Conservation (phyloP, 2,329 filamentous ascomycete species). For the Penicillium sp. region DNA sequence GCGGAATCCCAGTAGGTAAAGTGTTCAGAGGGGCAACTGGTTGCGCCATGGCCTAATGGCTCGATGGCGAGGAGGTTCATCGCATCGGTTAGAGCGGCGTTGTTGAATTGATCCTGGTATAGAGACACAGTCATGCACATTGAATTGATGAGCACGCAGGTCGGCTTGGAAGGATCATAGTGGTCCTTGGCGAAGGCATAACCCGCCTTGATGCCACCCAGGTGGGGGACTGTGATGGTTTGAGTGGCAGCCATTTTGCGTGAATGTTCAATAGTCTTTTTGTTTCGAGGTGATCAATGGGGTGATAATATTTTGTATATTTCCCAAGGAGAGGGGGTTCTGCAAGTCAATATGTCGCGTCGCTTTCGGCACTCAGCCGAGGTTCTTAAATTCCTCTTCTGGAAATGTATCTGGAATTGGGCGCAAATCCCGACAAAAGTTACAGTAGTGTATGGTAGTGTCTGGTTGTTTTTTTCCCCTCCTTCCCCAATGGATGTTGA, state of each 20-base stretch:
- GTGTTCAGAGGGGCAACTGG: constrained; percentile 43
- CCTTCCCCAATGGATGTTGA: background rate
- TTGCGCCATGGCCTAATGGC: constrained; percentile 52
- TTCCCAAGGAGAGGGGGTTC: background rate
- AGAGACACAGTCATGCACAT: constrained; percentile 50
- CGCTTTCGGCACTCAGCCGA: background rate
- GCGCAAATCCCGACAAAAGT: background rate
- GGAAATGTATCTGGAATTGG: background rate
- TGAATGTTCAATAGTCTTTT: background rate
- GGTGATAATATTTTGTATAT: background rate
- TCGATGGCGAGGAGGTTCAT: constrained; percentile 54
- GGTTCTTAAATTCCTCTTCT: background rate
- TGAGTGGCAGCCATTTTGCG: constrained; percentile 23
- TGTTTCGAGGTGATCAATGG: background rate
- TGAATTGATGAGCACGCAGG: constrained; percentile 51
- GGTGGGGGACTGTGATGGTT: constrained; percentile 47
- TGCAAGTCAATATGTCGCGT: background rate
- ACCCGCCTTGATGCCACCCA: constrained; percentile 50
- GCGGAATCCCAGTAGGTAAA: constrained; percentile 57
- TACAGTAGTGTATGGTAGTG: background rate
- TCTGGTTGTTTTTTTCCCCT: background rate
- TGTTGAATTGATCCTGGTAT: constrained; percentile 40
- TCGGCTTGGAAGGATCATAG: constrained; percentile 51
- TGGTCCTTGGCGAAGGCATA: constrained; percentile 47
- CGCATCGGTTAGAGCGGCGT: constrained; percentile 32